These are phyloP conservation scores for Metrosideros polymorpha DNA, from an alignment of 441 rosid genomes.

Conservation along the genomic window DNA sequence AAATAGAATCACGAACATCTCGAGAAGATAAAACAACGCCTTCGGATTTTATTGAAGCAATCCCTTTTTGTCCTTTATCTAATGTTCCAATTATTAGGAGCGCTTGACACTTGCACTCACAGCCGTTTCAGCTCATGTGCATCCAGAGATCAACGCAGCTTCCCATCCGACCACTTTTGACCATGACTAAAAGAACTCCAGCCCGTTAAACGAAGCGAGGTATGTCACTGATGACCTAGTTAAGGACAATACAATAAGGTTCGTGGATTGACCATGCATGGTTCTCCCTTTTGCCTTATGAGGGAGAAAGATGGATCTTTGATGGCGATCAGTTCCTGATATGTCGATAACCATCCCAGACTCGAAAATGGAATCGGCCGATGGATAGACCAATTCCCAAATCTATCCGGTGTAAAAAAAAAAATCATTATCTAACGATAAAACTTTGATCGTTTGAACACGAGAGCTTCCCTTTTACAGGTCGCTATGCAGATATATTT, in stretches of 20 bases:
- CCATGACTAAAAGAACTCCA: not conserved
- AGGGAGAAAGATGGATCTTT: not conserved
- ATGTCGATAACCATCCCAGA: too few relatives aligned
- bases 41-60: not conserved
- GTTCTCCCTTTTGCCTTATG: not conserved
- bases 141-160: not conserved
- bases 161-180: not conserved
- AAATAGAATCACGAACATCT: not conserved
- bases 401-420: not conserved
- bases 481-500: not conserved
- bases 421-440: too few relatives aligned
- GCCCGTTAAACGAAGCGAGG: not conserved
- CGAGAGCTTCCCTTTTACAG: not conserved
- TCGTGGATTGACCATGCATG: not conserved
- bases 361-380: not conserved
- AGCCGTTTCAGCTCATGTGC: not conserved
- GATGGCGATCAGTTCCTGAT: not conserved
- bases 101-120: not conserved
- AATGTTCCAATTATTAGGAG: not conserved
- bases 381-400: not conserved
- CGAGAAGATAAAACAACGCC: not conserved
- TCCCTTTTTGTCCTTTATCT: not conserved
- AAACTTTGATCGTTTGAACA: not conserved
- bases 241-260: not conserved
- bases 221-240: not conserved